Conservation (phyloP, 495 filamentous ascomycete species). For the Aspergillus incahuasiensis region DNA sequence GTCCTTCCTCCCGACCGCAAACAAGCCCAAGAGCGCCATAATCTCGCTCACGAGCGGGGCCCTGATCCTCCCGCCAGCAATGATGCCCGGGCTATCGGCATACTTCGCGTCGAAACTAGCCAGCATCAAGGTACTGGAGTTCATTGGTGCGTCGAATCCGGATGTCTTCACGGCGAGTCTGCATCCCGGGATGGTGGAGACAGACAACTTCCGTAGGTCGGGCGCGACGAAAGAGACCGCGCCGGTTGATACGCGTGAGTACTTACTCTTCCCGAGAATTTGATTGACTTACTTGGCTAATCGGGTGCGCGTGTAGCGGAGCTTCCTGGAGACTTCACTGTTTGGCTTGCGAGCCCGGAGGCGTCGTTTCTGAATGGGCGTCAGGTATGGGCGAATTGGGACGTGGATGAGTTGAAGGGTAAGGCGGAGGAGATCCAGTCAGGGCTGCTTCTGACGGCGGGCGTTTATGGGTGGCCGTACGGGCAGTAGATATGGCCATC, state of each 20-base stretch:
- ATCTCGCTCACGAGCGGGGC: slow-evolving; percentile 22
- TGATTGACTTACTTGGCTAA: too few species aligned
- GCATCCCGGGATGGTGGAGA: slow-evolving; percentile 40
- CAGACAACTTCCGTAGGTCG: slow-evolving; percentile 23
- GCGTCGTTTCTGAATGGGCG: slow-evolving; percentile 46
- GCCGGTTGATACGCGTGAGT: too few species aligned
- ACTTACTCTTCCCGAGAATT: neutral
- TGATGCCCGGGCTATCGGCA: slow-evolving; percentile 23
- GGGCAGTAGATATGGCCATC: too few species aligned
- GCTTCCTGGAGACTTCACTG: slow-evolving; percentile 38
- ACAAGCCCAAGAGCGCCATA: slow-evolving; percentile 20
- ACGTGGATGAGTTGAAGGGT: slow-evolving; percentile 49
- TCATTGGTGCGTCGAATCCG: slow-evolving; percentile 36
- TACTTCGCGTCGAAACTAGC: slow-evolving; percentile 41
- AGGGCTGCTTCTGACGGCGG: neutral
- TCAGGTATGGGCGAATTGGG: slow-evolving; percentile 50
- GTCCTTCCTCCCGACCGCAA: slow-evolving; percentile 35
- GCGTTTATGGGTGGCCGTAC: too few species aligned
- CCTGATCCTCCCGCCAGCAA: slow-evolving; percentile 16
- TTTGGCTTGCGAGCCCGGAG: slow-evolving; percentile 49
- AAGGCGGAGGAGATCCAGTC: slow-evolving; percentile 32
- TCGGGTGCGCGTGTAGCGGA: neutral
- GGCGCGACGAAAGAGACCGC: slow-evolving; percentile 16
- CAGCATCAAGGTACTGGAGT: slow-evolving; percentile 34
- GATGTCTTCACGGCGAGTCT: slow-evolving; percentile 31